phyloP scores from a whole-genome alignment of 768 basidiomycete genomes.

The Jaapia argillacea region DNA sequence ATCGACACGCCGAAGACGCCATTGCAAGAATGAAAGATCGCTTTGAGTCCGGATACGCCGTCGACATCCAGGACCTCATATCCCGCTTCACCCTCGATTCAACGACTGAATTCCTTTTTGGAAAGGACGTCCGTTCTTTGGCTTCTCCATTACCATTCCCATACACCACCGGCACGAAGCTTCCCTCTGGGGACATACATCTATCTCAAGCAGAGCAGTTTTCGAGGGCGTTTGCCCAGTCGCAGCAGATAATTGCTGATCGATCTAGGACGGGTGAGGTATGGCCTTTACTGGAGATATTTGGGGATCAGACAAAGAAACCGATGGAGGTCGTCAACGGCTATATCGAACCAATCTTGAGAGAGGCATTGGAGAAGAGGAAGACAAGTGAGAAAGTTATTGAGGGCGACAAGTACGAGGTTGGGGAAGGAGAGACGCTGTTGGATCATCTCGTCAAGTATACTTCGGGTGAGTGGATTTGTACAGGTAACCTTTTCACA shows the following conservation, averaged over 20 bases:
- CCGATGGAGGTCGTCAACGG: constrained; percentile 37
- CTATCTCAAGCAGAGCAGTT: constrained; percentile 30
- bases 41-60: constrained; percentile 23
- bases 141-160: constrained; percentile 13
- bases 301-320: constrained; percentile 32
- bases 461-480: constrained; percentile 19
- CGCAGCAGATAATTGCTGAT: constrained; percentile 29
- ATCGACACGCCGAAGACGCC: constrained; percentile 22
- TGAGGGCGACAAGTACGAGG: constrained; percentile 8
- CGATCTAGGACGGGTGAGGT: constrained; percentile 30
- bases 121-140: constrained; percentile 15
- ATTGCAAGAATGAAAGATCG: constrained; percentile 22
- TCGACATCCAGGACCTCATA: constrained; percentile 30
- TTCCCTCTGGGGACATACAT: too few species aligned
- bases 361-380: constrained; percentile 30
- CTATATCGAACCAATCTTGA: constrained; percentile 44
- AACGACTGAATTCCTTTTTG: constrained; percentile 22
- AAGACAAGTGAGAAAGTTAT: constrained; percentile 10
- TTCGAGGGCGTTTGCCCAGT: constrained; percentile 37
- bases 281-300: constrained; percentile 48
- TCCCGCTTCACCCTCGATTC: constrained; percentile 20
- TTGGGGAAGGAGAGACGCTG: constrained; percentile 17
- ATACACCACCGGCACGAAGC: background rate
- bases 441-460: constrained; percentile 12
- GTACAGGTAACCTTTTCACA: background rate